These are phyloP conservation scores for Nicotiana tomentosiformis DNA, from an alignment of 257 asterid species.

Conservation along the genomic window DNA sequence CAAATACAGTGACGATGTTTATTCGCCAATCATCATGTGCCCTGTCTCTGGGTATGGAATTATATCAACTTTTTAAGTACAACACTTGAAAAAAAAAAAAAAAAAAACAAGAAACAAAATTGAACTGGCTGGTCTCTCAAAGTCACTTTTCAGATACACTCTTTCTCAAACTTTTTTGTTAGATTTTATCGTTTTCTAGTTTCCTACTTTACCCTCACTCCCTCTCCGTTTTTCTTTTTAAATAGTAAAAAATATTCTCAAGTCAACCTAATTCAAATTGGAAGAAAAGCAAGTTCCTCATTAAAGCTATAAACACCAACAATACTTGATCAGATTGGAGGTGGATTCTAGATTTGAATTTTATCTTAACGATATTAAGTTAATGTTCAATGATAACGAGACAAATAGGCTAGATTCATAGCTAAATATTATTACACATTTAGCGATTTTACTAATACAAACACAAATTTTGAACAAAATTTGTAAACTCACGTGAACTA, in stretches of 20 bases:
- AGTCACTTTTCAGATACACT: not conserved
- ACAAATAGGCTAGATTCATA: too few relatives aligned
- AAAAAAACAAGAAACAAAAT: not conserved
- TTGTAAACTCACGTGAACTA: too few relatives aligned
- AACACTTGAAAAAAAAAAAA: not conserved
- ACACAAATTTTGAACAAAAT: too few relatives aligned
- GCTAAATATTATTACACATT: too few relatives aligned
- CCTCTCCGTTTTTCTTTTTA: too few relatives aligned
- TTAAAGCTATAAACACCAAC: not conserved
- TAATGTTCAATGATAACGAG: too few relatives aligned
- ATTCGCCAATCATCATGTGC: not conserved
- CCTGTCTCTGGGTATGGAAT: not conserved
- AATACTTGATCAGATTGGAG: too few relatives aligned
- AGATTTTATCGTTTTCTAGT: not conserved
- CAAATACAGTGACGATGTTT: not conserved
- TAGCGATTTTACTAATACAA: too few relatives aligned
- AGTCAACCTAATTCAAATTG: not conserved
- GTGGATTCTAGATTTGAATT: not conserved
- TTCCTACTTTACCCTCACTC: too few relatives aligned
- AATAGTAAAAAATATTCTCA: not conserved
- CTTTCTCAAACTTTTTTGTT: not conserved
- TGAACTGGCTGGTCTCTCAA: not conserved
- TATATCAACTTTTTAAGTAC: constrained; percentile 1
- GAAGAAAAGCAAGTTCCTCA: not conserved
- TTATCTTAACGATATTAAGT: too few relatives aligned